Conservation (phyloP, 768 basidiomycete species). For the Tulasnella sp. region DNA sequence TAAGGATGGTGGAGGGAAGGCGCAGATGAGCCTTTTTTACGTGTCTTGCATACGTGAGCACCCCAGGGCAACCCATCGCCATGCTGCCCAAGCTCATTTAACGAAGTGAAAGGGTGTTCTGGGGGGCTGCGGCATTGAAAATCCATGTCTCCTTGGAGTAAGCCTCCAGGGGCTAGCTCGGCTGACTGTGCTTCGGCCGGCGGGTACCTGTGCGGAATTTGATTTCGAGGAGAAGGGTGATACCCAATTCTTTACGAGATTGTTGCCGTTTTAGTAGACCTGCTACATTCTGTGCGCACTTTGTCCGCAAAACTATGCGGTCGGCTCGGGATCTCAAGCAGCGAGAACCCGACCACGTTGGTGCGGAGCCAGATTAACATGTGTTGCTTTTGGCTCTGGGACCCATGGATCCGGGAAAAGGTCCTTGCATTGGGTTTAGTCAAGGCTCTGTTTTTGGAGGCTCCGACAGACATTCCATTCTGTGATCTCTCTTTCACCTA, state of each 20-base stretch:
- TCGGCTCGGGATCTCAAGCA: neutral
- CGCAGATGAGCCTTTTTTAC: neutral
- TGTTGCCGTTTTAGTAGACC: neutral
- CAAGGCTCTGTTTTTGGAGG: neutral
- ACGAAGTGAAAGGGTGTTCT: neutral
- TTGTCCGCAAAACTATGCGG: neutral
- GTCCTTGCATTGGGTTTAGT: neutral
- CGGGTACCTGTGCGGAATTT: neutral
- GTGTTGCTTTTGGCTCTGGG: neutral
- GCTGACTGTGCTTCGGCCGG: neutral
- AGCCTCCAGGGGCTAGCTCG: conserved; percentile 1
- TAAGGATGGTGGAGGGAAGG: neutral
- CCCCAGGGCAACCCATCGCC: neutral
- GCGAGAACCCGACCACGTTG: neutral
- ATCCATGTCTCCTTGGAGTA: neutral
- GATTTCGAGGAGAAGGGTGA: neutral
- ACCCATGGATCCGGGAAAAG: neutral
- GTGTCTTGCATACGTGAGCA: neutral
- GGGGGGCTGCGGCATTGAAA: neutral
- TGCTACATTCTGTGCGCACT: neutral
- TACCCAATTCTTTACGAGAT: neutral
- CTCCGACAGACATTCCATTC: neutral
- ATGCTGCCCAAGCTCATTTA: neutral
- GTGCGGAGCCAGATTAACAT: neutral
- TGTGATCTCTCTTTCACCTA: neutral